These are phyloP conservation scores for Pseudonectria buxi DNA, from an alignment of 2,329 filamentous ascomycete genomes.

Conservation along the genomic window DNA sequence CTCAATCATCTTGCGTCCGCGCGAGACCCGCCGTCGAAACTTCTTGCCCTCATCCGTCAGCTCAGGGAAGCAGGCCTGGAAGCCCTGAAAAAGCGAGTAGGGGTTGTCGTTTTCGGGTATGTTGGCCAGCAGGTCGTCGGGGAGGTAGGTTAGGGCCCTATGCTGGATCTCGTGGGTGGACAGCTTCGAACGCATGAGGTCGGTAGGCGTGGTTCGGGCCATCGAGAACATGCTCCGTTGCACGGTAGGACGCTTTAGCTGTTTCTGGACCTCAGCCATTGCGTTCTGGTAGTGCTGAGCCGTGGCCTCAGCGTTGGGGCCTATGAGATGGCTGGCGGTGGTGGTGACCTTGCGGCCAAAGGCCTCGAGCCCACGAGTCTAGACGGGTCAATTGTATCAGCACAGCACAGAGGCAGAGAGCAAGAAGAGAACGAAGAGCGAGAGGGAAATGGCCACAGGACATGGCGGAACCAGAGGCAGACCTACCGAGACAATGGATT, in stretches of 20 bases:
- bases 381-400: conserved; percentile 11
- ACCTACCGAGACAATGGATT: conserved; percentile 39
- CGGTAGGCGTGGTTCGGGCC: conserved; percentile 84
- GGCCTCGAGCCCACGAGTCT: conserved; percentile 84
- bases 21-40: conserved; percentile 62
- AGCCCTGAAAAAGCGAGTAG: conserved; percentile 95
- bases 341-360: conserved; percentile 93
- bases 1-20: conserved; percentile 68
- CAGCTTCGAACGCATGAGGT: conserved; percentile 85
- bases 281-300: conserved; percentile 74
- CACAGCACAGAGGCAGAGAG: background rate
- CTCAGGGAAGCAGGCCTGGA: conserved; percentile 79
- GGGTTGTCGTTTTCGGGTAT: conserved; percentile 80
- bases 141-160: conserved; percentile 77
- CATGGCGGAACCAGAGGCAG: conserved; percentile 9
- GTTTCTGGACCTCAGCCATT: conserved; percentile 82
- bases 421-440: conserved; percentile 3
- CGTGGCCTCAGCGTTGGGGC: conserved; percentile 47
- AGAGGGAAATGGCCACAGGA: too few species aligned
- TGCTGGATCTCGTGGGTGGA: conserved; percentile 91
- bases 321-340: conserved; percentile 86
- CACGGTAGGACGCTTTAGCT: conserved; percentile 73
- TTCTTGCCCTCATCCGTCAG: conserved; percentile 63
- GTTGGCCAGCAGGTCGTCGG: conserved; percentile 83
- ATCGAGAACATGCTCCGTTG: conserved; percentile 90